Percentiles rank a stretch among this genome's conserved stretches.
Conservation (phyloP, 768 basidiomycete genomes). For the Suillus tomentosus region DNA sequence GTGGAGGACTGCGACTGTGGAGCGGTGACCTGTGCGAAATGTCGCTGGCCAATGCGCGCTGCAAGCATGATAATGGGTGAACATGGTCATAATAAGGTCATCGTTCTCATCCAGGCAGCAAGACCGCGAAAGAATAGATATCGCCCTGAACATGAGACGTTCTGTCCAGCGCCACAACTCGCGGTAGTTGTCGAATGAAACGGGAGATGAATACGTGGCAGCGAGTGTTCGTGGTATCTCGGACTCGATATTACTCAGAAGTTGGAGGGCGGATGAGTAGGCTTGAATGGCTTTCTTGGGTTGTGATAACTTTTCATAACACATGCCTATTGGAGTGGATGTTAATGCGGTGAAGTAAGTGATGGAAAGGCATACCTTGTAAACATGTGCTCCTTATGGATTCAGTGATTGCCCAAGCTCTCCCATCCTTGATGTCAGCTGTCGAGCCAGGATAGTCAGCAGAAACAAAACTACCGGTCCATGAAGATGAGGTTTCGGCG, state of each 20-base stretch:
- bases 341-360: conserved; percentile 1
- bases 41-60: conserved; percentile 74
- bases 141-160: conserved; percentile 77
- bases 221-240: conserved; percentile 44
- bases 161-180: conserved; percentile 91
- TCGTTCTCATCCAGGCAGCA: conserved; percentile 37
- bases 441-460: conserved; percentile 40
- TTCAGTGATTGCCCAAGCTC: conserved; percentile 73
- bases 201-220: conserved; percentile 29
- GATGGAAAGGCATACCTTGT: conserved; percentile 51
- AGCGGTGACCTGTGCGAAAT: conserved; percentile 78
- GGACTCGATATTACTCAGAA: conserved; percentile 50
- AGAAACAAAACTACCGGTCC: conserved; percentile 52
- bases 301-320: conserved; percentile 59
- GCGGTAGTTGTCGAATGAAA: conserved; percentile 66
- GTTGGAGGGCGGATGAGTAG: conserved; percentile 57
- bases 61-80: conserved; percentile 61
- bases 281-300: conserved; percentile 53
- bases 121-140: conserved; percentile 60
- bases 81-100: conserved; percentile 60
- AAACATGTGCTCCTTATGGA: conserved; percentile 76
- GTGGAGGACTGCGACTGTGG: conserved; percentile 67
- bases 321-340: conserved; percentile 60
- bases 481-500: conserved; percentile 46
- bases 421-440: conserved; percentile 66